A percentile compares a stretch with the other conserved stretches of the same genome.
Evolutionary conservation across 2,329 filamentous ascomycete species (phyloP).

Genomic region (Pleoardoris graminearum): DNA sequence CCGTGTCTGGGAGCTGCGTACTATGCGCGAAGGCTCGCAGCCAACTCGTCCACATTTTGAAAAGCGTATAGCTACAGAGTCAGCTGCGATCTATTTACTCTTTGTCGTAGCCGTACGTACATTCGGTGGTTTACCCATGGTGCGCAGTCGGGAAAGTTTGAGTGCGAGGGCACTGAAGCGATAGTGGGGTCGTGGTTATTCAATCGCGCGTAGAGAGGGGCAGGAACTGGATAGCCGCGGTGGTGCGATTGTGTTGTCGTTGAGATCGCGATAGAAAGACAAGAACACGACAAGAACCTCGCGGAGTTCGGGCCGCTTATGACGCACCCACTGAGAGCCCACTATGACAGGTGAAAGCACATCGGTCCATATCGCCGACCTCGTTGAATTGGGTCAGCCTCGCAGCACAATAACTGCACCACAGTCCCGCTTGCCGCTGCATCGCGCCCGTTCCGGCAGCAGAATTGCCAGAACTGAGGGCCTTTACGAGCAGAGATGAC

Average conservation of each 20-base stretch:
- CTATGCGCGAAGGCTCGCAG: constrained; percentile 76
- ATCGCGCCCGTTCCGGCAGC: neutral
- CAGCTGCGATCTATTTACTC: neutral
- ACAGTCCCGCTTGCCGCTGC: neutral
- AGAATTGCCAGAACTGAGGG: neutral
- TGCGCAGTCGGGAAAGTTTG: constrained; percentile 3
- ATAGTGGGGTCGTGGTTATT: neutral
- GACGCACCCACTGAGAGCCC: neutral
- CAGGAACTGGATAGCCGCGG: too few species aligned
- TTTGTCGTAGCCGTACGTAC: neutral
- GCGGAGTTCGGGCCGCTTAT: neutral
- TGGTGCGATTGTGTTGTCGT: too few species aligned
- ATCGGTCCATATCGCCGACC: constrained; percentile 9
- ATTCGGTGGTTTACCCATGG: constrained; percentile 53
- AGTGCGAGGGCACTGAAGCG: constrained; percentile 17
- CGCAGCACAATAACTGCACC: constrained; percentile 10
- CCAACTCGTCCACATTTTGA: constrained; percentile 68
- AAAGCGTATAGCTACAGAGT: constrained; percentile 71
- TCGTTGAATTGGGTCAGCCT: constrained; percentile 10
- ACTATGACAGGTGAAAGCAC: neutral
- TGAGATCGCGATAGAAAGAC: neutral
- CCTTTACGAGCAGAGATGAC: neutral
- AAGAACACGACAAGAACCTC: neutral
- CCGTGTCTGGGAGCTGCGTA: neutral
- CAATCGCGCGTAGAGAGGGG: too few species aligned